Evolutionary conservation across 345 rosid species (phyloP), one percentile per base, ranked within the genome.

Genomic region (Citropsis articulata): DNA sequence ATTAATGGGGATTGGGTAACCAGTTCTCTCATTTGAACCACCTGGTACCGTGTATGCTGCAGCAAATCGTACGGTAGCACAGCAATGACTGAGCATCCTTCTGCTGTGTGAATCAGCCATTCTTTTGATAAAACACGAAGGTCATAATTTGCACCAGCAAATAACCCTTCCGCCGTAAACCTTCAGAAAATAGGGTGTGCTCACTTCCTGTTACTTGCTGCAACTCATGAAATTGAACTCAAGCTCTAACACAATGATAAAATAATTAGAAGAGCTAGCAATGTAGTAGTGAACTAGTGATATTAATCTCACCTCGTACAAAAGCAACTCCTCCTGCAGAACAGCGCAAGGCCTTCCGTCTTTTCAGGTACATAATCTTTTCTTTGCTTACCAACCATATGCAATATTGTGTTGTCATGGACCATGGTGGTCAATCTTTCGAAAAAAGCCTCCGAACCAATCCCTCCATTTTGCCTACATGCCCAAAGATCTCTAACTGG

Each of bases 1-100:
- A 40, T 77, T 60, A 14, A 72, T 19, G 19, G 72, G 75, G 36
- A 77, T 25, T 21, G 81, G 84, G 30, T 61, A 40, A 7, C 81
- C 81, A 0, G 72, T 81, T 14, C 59, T 81, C 33, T 68, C 57
- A 28, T 77, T 61, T 38, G 77, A 60, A 30, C 84, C 81, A 13
- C 81, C 84, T 10, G 84, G 84, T 25, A 77, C 75, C 0, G 81
- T 81, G 73, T 59, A 81, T 35, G 84, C 81, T 3, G 84, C 80
- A 1, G 84, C 81, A 27, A 81, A 77, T 21, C 81, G 71, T 21
- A 81, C 84, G 0, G 84, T 60, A 7, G 84, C 81, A 81, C 84
- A 19, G 84, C 70, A 18, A 77, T 71, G 4, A 81, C 48, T 2
- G 81, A 60, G 56, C 84, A 73, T 12, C 81, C 75, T 62, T 77